Percentiles rank a stretch among this genome's conserved stretches.
Evolutionary conservation across 805 yeast genomes (phyloP).

Genomic region (Monosporozyma servazzii): DNA sequence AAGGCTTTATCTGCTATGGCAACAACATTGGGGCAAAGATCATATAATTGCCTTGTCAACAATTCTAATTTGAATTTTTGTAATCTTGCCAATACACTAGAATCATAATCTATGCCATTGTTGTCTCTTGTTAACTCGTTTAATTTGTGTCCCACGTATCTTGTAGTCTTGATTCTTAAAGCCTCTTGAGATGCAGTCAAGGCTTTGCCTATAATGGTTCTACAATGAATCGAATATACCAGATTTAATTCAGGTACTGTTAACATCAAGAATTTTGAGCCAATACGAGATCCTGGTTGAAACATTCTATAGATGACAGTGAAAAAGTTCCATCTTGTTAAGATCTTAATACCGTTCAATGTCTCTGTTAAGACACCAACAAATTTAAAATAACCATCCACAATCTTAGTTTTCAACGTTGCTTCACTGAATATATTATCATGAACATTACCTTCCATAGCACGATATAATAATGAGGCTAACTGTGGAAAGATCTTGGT

Average conservation of each 20-base stretch:
- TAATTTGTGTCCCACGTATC: conserved; percentile 33
- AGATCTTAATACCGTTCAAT: conserved; percentile 52
- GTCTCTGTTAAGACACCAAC: conserved; percentile 62
- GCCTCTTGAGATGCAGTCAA: conserved; percentile 44
- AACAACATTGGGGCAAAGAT: conserved; percentile 47
- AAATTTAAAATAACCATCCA: conserved; percentile 69
- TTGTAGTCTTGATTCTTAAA: conserved; percentile 50
- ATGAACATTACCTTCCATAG: conserved; percentile 29
- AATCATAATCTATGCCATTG: not conserved
- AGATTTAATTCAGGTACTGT: conserved; percentile 58
- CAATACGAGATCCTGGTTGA: conserved; percentile 41
- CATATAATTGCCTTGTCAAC: conserved; percentile 31
- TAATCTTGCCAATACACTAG: conserved; percentile 2
- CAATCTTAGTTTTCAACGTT: conserved; percentile 53
- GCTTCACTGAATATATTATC: conserved; percentile 65
- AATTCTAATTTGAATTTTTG: conserved; percentile 6
- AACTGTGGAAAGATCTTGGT: conserved; percentile 73
- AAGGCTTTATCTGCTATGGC: conserved; percentile 46
- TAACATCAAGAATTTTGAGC: conserved; percentile 43
- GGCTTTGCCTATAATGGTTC: conserved; percentile 58
- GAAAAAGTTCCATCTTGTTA: conserved; percentile 79
- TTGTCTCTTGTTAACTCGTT: conserved; percentile 7
- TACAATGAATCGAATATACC: conserved; percentile 51
- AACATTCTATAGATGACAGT: conserved; percentile 69
- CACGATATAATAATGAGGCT: conserved; percentile 64